Conservation (phyloP, 306 rosid genomes). For the Lagenaria siceraria region DNA sequence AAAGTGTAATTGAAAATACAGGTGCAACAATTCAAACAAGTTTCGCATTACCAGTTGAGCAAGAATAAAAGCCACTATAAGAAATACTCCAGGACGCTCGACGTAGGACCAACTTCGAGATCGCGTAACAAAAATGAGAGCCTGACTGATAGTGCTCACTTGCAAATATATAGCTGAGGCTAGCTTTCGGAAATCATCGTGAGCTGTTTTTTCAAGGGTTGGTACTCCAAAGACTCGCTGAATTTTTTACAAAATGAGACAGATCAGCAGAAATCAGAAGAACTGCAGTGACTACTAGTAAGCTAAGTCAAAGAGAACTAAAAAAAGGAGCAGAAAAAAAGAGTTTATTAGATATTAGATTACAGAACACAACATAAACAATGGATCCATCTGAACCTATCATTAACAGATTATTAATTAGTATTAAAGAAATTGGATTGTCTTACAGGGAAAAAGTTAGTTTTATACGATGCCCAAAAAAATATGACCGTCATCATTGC, state of each 20-base stretch:
- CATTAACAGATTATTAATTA: not conserved
- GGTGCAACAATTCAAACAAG: not conserved
- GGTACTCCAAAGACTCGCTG: constrained; percentile 74
- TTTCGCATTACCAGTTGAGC: constrained; percentile 73
- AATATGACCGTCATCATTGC: constrained; percentile 99
- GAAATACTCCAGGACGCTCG: constrained; percentile 87
- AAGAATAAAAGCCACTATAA: constrained; percentile 59
- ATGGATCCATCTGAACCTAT: not conserved
- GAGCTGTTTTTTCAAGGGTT: constrained; percentile 70
- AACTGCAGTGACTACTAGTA: not conserved
- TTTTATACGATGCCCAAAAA: constrained; percentile 94
- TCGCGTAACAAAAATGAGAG: constrained; percentile 90
- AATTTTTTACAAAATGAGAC: constrained; percentile 8
- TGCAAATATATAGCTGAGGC: constrained; percentile 96
- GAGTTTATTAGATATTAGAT: not conserved
- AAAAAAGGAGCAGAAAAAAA: not conserved
- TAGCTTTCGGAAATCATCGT: constrained; percentile 71
- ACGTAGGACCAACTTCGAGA: constrained; percentile 94
- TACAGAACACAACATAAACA: not conserved
- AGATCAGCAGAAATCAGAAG: not conserved
- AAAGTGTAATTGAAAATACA: not conserved
- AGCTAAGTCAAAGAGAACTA: not conserved
- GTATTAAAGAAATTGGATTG: constrained; percentile 7
- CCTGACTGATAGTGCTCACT: constrained; percentile 99
- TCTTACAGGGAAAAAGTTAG: constrained; percentile 87